Conservation (phyloP, 345 rosid species). For the Populus simonii region DNA sequence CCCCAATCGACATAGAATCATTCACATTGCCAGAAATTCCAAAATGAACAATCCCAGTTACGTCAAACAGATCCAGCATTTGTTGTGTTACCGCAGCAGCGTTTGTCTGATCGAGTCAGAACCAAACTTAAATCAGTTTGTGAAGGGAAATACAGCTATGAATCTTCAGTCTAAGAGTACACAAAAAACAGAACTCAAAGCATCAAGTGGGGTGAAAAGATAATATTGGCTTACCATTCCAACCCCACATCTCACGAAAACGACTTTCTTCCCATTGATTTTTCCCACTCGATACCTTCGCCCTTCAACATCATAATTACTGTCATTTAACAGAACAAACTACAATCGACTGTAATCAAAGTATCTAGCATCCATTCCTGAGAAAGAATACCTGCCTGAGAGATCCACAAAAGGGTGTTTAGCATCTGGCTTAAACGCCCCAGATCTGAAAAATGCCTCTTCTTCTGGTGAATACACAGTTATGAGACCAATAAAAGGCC, state of each 20-base stretch:
- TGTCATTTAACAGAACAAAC: background rate
- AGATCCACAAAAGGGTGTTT: constrained; percentile 41
- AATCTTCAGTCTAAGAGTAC: too few species aligned
- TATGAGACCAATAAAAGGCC: constrained; percentile 48
- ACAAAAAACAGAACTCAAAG: too few species aligned
- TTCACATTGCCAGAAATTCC: constrained; percentile 52
- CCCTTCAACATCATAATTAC: constrained; percentile 24
- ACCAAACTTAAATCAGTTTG: background rate
- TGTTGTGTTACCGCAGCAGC: constrained; percentile 64
- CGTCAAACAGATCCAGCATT: constrained; percentile 41
- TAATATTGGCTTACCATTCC: constrained; percentile 37
- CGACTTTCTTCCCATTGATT: constrained; percentile 41
- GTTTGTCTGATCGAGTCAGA: constrained; percentile 32
- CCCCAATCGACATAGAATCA: constrained; percentile 56
- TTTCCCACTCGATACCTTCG: constrained; percentile 43
- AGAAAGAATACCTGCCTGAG: constrained; percentile 29
- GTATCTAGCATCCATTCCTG: too few species aligned
- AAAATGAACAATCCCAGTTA: constrained; percentile 49
- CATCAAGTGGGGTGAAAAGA: too few species aligned
- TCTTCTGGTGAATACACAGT: constrained; percentile 45
- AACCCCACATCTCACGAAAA: constrained; percentile 54
- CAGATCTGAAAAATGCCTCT: constrained; percentile 32
- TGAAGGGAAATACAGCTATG: background rate
- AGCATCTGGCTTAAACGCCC: constrained; percentile 33
- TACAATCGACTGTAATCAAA: background rate